phyloP scores from a whole-genome alignment of 768 basidiomycete species.

The Phanerochaete carnosa region DNA sequence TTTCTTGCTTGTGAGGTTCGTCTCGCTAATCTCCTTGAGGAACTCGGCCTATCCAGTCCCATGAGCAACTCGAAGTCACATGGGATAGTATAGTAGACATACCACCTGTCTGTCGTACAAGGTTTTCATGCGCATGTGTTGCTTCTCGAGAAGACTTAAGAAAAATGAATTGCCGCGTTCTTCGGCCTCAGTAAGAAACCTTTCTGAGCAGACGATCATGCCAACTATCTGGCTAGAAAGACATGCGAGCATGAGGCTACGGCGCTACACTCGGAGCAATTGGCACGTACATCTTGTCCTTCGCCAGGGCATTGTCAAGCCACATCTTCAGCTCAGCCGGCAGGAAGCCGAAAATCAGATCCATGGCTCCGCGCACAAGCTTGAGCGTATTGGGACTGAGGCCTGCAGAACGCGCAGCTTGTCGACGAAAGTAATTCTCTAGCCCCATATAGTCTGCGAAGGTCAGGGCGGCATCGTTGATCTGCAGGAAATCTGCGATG shows the following conservation, averaged over 20 bases:
- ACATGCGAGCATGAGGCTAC: background rate
- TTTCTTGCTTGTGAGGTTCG: conserved; percentile 89
- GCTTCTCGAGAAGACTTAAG: conserved; percentile 70
- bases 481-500: conserved; percentile 87
- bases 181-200: conserved; percentile 72
- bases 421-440: conserved; percentile 91
- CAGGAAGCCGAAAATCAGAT: conserved; percentile 93
- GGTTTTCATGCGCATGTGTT: conserved; percentile 73
- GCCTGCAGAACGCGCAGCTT: conserved; percentile 73
- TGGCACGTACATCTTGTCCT: conserved; percentile 64
- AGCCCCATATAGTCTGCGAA: conserved; percentile 95
- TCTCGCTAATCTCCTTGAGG: conserved; percentile 84
- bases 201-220: conserved; percentile 74
- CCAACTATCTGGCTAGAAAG: conserved; percentile 76
- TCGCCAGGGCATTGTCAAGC: conserved; percentile 75
- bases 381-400: conserved; percentile 71
- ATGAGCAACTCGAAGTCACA: conserved; percentile 3
- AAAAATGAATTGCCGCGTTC: conserved; percentile 78
- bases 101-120: conserved; percentile 77
- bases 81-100: conserved; percentile 22
- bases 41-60: conserved; percentile 64
- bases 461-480: conserved; percentile 83
- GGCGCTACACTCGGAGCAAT: background rate
- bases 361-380: conserved; percentile 85
- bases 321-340: conserved; percentile 79